Conservation (phyloP, 2,329 filamentous ascomycete genomes). For the Cladorrhinum sp. region DNA sequence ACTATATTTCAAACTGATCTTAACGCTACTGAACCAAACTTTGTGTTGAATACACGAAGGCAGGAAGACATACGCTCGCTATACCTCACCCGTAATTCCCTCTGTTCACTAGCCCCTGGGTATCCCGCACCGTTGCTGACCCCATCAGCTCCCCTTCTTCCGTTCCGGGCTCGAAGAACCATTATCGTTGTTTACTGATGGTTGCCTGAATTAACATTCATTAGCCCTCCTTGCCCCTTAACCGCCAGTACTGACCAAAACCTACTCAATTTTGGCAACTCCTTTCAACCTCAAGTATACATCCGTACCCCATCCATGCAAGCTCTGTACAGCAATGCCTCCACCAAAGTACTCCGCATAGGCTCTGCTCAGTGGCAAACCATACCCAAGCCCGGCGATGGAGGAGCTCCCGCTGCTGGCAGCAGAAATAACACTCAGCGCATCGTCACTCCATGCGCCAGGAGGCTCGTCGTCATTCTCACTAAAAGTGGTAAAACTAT, state of each 20-base stretch:
- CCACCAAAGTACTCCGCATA: conserved; percentile 99
- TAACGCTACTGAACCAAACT: neutral
- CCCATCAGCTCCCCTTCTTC: neutral
- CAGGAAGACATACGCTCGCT: neutral
- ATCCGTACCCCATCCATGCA: conserved; percentile 86
- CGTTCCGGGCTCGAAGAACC: neutral
- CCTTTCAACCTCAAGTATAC: conserved; percentile 65
- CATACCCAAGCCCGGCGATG: conserved; percentile 91
- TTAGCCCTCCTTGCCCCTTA: neutral
- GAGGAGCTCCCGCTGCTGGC: conserved; percentile 72
- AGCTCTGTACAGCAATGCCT: conserved; percentile 88
- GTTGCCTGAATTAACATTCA: neutral
- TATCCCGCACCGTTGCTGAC: too few species aligned
- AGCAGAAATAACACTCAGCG: conserved; percentile 71
- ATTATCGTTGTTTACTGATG: neutral
- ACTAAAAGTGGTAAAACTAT: conserved; percentile 93
- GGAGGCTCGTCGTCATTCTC: conserved; percentile 53
- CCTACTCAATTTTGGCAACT: conserved; percentile 52
- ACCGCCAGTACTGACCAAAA: neutral
- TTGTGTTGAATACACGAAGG: neutral
- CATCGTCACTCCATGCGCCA: conserved; percentile 51
- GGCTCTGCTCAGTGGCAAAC: conserved; percentile 81
- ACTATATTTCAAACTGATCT: neutral
- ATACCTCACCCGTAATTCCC: neutral
- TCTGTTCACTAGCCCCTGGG: too few species aligned